Evolutionary conservation across 1,284 basidiomycete species (phyloP), one percentile per base, ranked within the genome.

Genomic region (Sanghuangporus weigelae): DNA sequence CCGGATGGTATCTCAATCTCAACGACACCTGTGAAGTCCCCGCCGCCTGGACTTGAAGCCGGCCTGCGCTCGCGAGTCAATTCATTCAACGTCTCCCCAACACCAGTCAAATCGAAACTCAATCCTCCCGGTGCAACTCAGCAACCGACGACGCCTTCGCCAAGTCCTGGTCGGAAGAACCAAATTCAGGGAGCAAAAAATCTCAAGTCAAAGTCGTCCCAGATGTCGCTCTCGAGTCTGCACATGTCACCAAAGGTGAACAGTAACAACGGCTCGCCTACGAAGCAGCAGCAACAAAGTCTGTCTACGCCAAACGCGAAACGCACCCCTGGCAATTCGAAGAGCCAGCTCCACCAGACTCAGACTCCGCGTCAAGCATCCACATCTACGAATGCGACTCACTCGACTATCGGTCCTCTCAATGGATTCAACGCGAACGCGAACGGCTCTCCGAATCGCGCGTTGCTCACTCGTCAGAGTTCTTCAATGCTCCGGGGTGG

Each of bases 381-480:
- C 42, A 62, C 23, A 35, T 57, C 44, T n/a, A 46, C 44, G 44
- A 46, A 16, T 2, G 44, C n/a, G 21, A 31, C 26, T 2, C 26
- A 31, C 26, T 64, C 56, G 49, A 64, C 60, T 26, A 64, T 61
- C 60, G 62, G 57, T 19, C 40, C 35, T 23, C 35, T 38, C 10
- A 59, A 38, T 35, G 50, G 66, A 14, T 8, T 40, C 11, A 21
- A n/a, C 16, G 7, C 66, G 0, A 63, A 53, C 4, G 67, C 66
- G 35, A 62, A 65, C 3, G 68, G 68, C 60, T 64, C 63, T 10
- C 67, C 65, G 6, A 63, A 61, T 44, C 44, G 21, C 65, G 67
- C 36, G 57, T 42, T 10, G 21, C 55, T 69, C 23, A 66, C 60
- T 11, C 53, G 62, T 42, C 63, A 65, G 21, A 66, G 57, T 51